A percentile compares a stretch with the other conserved stretches of the same genome.
phyloP scores from a whole-genome alignment of 1,284 basidiomycete genomes.

The Malassezia sympodialis region DNA sequence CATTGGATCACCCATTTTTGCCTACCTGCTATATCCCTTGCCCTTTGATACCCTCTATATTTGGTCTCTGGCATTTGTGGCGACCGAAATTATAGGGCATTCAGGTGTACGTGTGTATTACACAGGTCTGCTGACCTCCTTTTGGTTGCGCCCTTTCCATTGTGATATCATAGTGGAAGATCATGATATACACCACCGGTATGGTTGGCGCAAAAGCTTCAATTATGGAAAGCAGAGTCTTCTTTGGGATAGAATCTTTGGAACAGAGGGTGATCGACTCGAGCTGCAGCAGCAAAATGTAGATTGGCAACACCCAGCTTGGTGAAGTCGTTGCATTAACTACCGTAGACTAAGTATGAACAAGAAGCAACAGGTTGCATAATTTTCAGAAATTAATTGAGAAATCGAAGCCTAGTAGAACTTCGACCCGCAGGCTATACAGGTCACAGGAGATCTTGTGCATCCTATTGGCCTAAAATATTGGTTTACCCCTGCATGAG shows the following conservation, averaged over 20 bases:
- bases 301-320: constrained; percentile 13
- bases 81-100: constrained; percentile 35
- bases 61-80: constrained; percentile 19
- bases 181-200: constrained; percentile 45
- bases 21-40: constrained; percentile 24
- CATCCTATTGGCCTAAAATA: not conserved
- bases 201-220: constrained; percentile 28
- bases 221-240: constrained; percentile 45
- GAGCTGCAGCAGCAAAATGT: constrained; percentile 22
- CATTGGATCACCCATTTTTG: constrained; percentile 26
- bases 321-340: not conserved
- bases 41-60: constrained; percentile 25
- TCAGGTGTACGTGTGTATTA: constrained; percentile 33
- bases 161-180: constrained; percentile 41
- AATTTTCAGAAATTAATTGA: too few relatives aligned
- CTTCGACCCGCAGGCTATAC: not conserved
- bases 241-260: constrained; percentile 40
- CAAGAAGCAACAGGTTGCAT: not conserved
- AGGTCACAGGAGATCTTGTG: not conserved
- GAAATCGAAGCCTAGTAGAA: not conserved
- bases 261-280: constrained; percentile 32
- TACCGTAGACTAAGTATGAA: not conserved
- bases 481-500: not conserved
- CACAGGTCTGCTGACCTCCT: constrained; percentile 22
- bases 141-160: constrained; percentile 21